Base-by-base conservation (phyloP, 495 filamentous ascomycete genomes). In the Neurospora sublineolata region DNA sequence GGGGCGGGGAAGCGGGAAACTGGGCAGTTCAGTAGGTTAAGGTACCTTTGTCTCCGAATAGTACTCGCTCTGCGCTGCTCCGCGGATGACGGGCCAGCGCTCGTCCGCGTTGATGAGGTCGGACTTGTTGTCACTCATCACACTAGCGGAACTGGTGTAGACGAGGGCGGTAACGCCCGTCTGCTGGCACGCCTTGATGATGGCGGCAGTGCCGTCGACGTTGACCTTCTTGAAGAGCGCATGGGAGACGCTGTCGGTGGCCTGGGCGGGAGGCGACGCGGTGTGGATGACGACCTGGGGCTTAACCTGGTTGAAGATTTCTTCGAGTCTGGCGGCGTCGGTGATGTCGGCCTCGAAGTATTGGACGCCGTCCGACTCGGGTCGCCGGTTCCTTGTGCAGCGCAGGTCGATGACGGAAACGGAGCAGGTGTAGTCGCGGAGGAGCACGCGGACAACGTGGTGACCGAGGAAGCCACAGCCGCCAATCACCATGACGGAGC, bases 231-330 rank as follows among this genome's bases (percentile, higher is more conserved):
- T 85, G 81, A 89, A 90, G 1, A 93, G 73, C 73, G 89, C 90
- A 68, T 88, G 82, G 3, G 82, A 82, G 69, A 86, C 82, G 36
- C 72, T 77, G 71, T 79, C 78, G 67, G 79, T 81, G 68, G 80
- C 79, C 37, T 83, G 84, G 33, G 87, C 84, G 6, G 87, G 82
- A 3, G 93, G 92, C 5, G 90, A 91, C n/a, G 94, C 96, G 12
- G 95, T 98, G 82, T 99, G 94, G 73, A 98, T 95, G 46, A 99
- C 91, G 12, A 95, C 88, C 75, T 93, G 89, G n/a, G 96, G 93
- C 80, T 89, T 90, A 52, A 90, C 83, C 69, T 87, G 86, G 18
- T 84, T 77, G 79, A 98, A 90, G 12, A 96, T 83, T 14, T 82
- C 79, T 69, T 89, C 79, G 76, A 97, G 85, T 69, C 84, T 84